These are phyloP conservation scores for Xylariales sp. DNA, from an alignment of 2,329 filamentous ascomycete species.

Conservation along the genomic window DNA sequence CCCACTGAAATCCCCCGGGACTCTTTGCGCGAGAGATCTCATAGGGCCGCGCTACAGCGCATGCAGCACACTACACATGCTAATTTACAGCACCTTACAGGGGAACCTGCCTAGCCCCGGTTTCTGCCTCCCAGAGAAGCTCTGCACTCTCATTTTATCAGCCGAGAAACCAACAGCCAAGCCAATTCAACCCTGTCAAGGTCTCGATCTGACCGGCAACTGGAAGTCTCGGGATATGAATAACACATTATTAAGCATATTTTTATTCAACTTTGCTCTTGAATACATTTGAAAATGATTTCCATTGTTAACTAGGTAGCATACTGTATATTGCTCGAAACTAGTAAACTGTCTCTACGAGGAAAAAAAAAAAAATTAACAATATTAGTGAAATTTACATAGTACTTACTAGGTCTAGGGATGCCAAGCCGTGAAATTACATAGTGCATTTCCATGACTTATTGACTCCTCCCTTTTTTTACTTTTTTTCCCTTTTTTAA, in stretches of 20 bases:
- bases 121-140: neutral
- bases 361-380: no score
- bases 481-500: no score
- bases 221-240: neutral
- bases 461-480: neutral
- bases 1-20: constrained; percentile 19
- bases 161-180: constrained; percentile 24
- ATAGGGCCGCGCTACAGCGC: constrained; percentile 24
- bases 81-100: constrained; percentile 21
- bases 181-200: constrained; percentile 8
- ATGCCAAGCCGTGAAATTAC: neutral
- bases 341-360: neutral
- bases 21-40: constrained; percentile 7
- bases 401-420: no score
- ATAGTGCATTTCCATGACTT: neutral
- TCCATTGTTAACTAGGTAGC: no score
- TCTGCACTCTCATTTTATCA: constrained; percentile 17
- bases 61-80: constrained; percentile 15
- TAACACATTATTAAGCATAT: no score
- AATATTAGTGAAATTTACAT: no score
- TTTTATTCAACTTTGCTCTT: no score
- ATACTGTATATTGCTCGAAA: neutral
- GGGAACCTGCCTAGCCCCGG: neutral
- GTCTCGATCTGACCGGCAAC: neutral
- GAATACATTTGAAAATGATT: neutral